phyloP scores from a whole-genome alignment of 805 yeast species.

The Saccharomycopsis sp. region DNA sequence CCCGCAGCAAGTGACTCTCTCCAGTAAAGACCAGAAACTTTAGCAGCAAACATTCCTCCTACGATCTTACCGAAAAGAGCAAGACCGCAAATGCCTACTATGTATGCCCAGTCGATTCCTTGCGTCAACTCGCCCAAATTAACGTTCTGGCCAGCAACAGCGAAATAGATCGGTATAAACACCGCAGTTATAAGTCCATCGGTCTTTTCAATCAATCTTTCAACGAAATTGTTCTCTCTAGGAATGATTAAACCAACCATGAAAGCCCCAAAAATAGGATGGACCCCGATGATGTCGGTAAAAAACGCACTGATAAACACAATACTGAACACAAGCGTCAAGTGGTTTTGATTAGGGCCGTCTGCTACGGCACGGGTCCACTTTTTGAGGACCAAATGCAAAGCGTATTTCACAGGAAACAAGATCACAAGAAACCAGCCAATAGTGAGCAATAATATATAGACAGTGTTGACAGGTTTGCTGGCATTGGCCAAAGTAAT shows the following conservation, averaged over 20 bases:
- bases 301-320: slow-evolving; percentile 66
- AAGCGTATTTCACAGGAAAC: slow-evolving; percentile 47
- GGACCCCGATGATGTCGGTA: slow-evolving; percentile 81
- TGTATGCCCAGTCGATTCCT: slow-evolving; percentile 76
- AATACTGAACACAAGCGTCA: slow-evolving; percentile 50
- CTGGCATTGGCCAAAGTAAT: slow-evolving; percentile 72
- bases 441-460: slow-evolving; percentile 54
- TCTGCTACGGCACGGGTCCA: slow-evolving; percentile 49
- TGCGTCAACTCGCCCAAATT: slow-evolving; percentile 55
- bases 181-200: slow-evolving; percentile 71
- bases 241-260: slow-evolving; percentile 72
- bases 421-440: slow-evolving; percentile 64
- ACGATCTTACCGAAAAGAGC: slow-evolving; percentile 62
- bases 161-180: slow-evolving; percentile 72
- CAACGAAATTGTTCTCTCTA: slow-evolving; percentile 66
- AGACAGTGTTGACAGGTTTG: slow-evolving; percentile 60
- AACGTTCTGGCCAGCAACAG: slow-evolving; percentile 68
- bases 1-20: slow-evolving; percentile 75
- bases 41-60: slow-evolving; percentile 65
- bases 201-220: slow-evolving; percentile 62
- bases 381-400: slow-evolving; percentile 39
- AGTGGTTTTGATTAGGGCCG: slow-evolving; percentile 53
- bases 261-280: slow-evolving; percentile 82
- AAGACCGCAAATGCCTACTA: slow-evolving; percentile 55
- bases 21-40: slow-evolving; percentile 55